A percentile compares a stretch with the other conserved stretches of the same genome.
Conservation (phyloP, 345 rosid genomes). For the Clausena lansium region DNA sequence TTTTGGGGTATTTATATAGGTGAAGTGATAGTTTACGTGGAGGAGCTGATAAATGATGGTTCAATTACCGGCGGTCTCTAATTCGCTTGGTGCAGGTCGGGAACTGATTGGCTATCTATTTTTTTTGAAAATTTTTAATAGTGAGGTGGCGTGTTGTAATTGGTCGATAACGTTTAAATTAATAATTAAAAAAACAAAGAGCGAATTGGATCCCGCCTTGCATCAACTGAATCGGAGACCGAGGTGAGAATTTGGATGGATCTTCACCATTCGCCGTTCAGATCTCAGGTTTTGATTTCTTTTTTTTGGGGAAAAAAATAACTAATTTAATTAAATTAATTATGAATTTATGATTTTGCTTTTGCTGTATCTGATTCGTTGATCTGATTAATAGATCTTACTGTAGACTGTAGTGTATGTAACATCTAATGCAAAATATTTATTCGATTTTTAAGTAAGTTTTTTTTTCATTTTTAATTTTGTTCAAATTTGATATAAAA, state of each 20-base stretch:
- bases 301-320: not conserved
- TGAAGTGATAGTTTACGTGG: not conserved
- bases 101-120: constrained; percentile 51
- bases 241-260: constrained; percentile 50
- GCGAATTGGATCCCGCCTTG: constrained; percentile 87
- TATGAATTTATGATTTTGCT: not conserved
- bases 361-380: not conserved
- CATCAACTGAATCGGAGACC: constrained; percentile 98
- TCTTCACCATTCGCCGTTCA: constrained; percentile 20
- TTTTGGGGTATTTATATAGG: not conserved
- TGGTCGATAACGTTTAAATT: constrained; percentile 18
- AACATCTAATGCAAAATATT: not conserved
- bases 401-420: not conserved
- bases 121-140: not conserved
- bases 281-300: constrained; percentile 39
- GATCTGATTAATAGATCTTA: not conserved
- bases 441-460: not conserved
- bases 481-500: not conserved
- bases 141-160: constrained; percentile 24
- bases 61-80: constrained; percentile 70
- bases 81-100: constrained; percentile 99
- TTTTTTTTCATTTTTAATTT: not conserved
- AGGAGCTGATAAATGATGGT: constrained; percentile 9
- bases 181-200: not conserved
- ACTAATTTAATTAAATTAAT: not conserved